Base-by-base conservation (phyloP, 805 yeast species). In the Cyberlindnera maritima region DNA sequence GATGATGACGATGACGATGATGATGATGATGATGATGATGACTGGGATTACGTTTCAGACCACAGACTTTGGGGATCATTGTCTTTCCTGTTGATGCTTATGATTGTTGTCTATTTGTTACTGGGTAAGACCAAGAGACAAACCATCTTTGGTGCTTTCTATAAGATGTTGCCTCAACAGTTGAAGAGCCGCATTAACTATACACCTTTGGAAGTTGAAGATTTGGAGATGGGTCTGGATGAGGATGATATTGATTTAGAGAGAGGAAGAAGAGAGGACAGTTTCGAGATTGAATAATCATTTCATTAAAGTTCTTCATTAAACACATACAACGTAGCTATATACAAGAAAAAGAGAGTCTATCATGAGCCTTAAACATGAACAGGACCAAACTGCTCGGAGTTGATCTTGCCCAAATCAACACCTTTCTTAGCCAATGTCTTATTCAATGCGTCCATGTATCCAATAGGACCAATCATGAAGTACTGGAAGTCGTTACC, bases 1-100 rank as follows among this genome's bases (percentile, higher is more conserved):
- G 18, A 56, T 33, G 67, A 67, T 42, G 69, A 69, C 39, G 54
- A 61, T 6, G 51, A 54, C 20, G 60, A 53, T 31, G 21, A 63
- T 8, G 42, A 47, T 18, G 48, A 59, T 26, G 60, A 61, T 33
- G 65, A 59, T 19, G 61, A 58, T 62, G 75, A 75, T 55, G 72
- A 58, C 58, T 73, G 59, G 68, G 76, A 76, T 29, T 51, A 55
- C 31, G 60, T 49, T 11, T 42, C 58, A 15, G 60, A 62, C 10
- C 65, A 71, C 50, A 55, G 75, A 36, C 38, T 68, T 6, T 62
- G 62, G 54, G 76, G 76, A 1, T 68, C 71, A 0, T 29, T 69
- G 14, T 53, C 65, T 4, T 66, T 71, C 48, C 46, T 71, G 15
- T 42, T 56, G 3, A 57, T 67, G 11, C 49, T 71, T 21, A 32